Evolutionary conservation across 257 asterid genomes (phyloP).

Genomic region (Lavandula angustifolia): DNA sequence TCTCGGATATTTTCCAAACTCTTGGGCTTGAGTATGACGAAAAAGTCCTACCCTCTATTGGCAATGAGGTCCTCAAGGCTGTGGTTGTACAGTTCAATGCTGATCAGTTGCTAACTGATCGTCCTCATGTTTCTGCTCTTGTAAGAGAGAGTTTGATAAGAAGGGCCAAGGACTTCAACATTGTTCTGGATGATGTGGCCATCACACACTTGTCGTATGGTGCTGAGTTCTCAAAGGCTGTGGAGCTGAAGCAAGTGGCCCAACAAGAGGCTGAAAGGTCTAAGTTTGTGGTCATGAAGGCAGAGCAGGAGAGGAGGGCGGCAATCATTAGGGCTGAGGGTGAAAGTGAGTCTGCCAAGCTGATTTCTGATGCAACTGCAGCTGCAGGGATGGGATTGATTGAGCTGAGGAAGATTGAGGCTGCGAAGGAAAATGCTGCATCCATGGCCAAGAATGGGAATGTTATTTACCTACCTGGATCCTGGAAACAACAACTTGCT

Average conservation of each 20-base stretch:
- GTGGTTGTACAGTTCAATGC: constrained; percentile 97
- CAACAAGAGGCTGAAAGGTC: constrained; percentile 99
- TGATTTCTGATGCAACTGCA: constrained; percentile 71
- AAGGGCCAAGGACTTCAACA: constrained; percentile 84
- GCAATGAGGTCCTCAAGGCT: constrained; percentile 85
- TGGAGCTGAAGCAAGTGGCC: constrained; percentile 98
- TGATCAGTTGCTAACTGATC: constrained; percentile 86
- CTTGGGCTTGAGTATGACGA: constrained; percentile 92
- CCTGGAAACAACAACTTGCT: constrained; percentile 59
- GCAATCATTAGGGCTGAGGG: constrained; percentile 75
- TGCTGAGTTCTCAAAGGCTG: constrained; percentile 82
- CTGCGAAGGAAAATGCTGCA: constrained; percentile 57
- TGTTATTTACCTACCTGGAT: constrained; percentile 57
- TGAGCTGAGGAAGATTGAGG: constrained; percentile 77
- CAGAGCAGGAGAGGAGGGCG: constrained; percentile 81
- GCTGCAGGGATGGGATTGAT: constrained; percentile 69
- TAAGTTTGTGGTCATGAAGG: constrained; percentile 82
- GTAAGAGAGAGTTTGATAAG: constrained; percentile 81
- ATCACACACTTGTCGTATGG: constrained; percentile 88
- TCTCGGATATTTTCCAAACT: constrained; percentile 75
- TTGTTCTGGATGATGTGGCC: constrained; percentile 63
- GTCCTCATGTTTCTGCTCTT: constrained; percentile 90
- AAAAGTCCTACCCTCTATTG: constrained; percentile 91
- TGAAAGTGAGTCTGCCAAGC: constrained; percentile 72
- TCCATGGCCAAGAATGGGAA: constrained; percentile 53